These are phyloP conservation scores for Fusarium tanahbumbuense DNA, from an alignment of 2,329 filamentous ascomycete genomes.

Conservation along the genomic window DNA sequence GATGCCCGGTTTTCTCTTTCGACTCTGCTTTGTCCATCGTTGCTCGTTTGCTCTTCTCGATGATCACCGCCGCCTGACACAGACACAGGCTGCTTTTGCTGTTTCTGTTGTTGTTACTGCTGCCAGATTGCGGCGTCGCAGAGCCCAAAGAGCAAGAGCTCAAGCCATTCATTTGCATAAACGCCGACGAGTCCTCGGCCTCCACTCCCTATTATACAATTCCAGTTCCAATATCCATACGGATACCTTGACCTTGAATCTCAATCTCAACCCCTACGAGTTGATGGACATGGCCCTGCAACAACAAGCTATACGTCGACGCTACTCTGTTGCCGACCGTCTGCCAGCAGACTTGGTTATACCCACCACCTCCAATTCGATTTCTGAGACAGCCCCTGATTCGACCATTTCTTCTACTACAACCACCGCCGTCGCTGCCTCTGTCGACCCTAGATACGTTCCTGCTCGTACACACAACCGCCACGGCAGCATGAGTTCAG, in stretches of 20 bases:
- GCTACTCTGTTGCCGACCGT: conserved; percentile 55
- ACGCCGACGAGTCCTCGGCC: conserved; percentile 50
- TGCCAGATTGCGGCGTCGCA: conserved; percentile 55
- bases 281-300: conserved; percentile 50
- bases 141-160: conserved; percentile 52
- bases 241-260: conserved; percentile 14
- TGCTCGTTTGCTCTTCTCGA: conserved; percentile 59
- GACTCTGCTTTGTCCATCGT: conserved; percentile 61
- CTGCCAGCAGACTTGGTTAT: conserved; percentile 45
- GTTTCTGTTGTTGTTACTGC: conserved; percentile 54
- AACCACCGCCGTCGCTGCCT: conserved; percentile 19
- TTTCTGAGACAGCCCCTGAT: conserved; percentile 28
- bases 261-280: conserved; percentile 31
- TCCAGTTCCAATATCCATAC: conserved; percentile 30
- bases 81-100: conserved; percentile 54
- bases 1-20: conserved; percentile 63
- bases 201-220: conserved; percentile 46
- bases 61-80: conserved; percentile 57
- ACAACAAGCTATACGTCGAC: conserved; percentile 55
- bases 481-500: conserved; percentile 35
- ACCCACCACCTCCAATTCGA: conserved; percentile 41
- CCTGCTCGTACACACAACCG: conserved; percentile 30
- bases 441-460: conserved; percentile 23
- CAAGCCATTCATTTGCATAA: conserved; percentile 54
- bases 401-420: conserved; percentile 17